phyloP scores from a whole-genome alignment of 441 rosid species.

The Euphorbia celastroides region DNA sequence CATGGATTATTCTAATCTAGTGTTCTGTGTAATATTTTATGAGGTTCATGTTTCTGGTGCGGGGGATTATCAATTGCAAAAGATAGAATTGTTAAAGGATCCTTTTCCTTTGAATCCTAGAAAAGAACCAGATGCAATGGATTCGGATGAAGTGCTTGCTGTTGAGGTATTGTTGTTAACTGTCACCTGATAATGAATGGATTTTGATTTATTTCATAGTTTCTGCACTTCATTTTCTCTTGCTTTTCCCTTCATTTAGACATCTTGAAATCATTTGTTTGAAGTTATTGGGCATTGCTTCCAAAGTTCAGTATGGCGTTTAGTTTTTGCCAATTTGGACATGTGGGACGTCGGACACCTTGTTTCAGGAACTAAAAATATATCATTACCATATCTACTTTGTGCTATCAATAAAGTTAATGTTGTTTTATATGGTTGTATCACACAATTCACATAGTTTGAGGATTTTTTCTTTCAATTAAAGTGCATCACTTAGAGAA shows the following conservation, averaged over 20 bases:
- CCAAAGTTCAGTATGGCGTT: not conserved
- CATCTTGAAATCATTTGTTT: not conserved
- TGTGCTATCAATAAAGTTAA: no score
- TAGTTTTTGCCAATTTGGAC: not conserved
- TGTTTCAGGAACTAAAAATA: not conserved
- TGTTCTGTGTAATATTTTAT: conserved; percentile 15
- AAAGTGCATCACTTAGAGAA: not conserved
- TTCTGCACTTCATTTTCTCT: not conserved
- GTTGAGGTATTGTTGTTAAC: conserved; percentile 41
- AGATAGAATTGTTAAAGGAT: conserved; percentile 76
- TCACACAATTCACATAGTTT: no score
- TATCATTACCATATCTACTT: not conserved
- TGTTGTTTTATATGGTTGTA: not conserved
- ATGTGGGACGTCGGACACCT: not conserved
- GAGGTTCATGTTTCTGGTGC: conserved; percentile 87
- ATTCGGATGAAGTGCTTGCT: conserved; percentile 47
- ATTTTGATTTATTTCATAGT: not conserved
- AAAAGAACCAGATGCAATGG: conserved; percentile 67
- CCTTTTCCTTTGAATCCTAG: conserved; percentile 63
- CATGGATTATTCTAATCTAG: conserved; percentile 10
- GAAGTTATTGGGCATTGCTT: not conserved
- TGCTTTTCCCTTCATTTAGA: not conserved
- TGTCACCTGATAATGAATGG: not conserved
- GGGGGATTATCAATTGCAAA: conserved; percentile 86
- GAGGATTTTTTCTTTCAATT: not conserved